A percentile compares a stretch with the other conserved stretches of the same genome.
phyloP scores from a whole-genome alignment of 2,329 filamentous ascomycete species.

The Biscogniauxia sp. region DNA sequence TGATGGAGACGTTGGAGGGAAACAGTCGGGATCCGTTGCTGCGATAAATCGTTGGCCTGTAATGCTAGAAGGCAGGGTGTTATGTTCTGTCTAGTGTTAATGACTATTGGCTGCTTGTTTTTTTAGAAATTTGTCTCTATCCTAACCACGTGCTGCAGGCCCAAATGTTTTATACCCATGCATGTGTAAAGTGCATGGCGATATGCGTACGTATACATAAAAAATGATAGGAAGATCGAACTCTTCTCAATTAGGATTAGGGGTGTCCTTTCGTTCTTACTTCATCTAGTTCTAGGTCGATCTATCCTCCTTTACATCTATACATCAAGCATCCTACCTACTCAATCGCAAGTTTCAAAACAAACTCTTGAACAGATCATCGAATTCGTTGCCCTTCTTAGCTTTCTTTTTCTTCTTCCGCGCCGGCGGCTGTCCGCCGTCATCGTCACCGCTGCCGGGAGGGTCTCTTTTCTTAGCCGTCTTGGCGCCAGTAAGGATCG shows the following conservation, averaged over 20 bases:
- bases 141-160: neutral
- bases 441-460: neutral
- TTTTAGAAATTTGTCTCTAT: neutral
- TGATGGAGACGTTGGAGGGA: neutral
- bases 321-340: neutral
- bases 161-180: neutral
- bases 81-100: neutral
- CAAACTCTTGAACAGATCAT: conserved; percentile 67
- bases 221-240: too few relatives aligned
- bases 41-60: neutral
- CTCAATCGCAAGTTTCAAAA: conserved; percentile 32
- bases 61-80: neutral
- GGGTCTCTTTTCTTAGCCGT: neutral
- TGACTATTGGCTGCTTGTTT: neutral
- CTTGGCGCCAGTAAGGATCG: neutral
- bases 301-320: too few relatives aligned
- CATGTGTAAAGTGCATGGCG: too few relatives aligned
- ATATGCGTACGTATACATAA: too few relatives aligned
- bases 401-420: conserved; percentile 53
- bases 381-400: conserved; percentile 64
- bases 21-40: neutral
- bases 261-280: too few relatives aligned
- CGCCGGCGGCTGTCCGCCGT: conserved; percentile 7
- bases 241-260: too few relatives aligned
- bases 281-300: too few relatives aligned